These are phyloP conservation scores for Gymnopilus dilepis DNA, from an alignment of 768 basidiomycete genomes.

Conservation along the genomic window DNA sequence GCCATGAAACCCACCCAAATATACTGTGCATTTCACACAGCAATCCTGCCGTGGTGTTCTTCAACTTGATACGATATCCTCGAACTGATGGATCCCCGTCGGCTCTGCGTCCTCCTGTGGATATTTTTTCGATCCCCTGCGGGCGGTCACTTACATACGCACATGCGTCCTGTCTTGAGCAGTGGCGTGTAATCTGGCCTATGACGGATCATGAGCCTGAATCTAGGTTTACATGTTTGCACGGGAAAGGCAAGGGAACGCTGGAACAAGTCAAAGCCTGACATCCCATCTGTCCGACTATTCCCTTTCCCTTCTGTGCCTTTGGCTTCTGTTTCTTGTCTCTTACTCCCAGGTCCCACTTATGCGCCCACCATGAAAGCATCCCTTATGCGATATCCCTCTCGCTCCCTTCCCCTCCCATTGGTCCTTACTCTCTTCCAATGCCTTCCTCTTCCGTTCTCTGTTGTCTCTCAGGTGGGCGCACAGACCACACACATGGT, in stretches of 20 bases:
- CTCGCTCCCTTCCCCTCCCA: not conserved
- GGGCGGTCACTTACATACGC: too few species aligned
- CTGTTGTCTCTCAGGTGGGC: not conserved
- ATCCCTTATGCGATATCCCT: not conserved
- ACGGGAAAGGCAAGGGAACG: not conserved
- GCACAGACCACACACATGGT: constrained; percentile 2
- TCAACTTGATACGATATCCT: not conserved
- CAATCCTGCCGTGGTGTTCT: not conserved
- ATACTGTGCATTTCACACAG: not conserved
- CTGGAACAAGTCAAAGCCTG: constrained; percentile 1
- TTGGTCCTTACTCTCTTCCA: constrained; percentile 5
- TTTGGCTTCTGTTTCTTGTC: not conserved
- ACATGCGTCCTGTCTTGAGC: too few species aligned
- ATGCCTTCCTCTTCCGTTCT: not conserved
- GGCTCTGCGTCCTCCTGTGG: too few species aligned
- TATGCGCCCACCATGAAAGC: constrained; percentile 3
- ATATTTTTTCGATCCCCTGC: too few species aligned
- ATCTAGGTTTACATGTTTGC: not conserved
- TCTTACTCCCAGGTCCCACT: not conserved
- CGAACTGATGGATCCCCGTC: not conserved
- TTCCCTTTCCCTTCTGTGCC: too few species aligned
- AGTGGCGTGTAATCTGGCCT: not conserved
- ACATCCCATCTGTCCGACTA: not conserved
- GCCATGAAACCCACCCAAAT: not conserved
- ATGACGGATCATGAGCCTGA: not conserved